Percentiles rank a stretch among this genome's conserved stretches.
phyloP scores from a whole-genome alignment of 495 filamentous ascomycete species.

The Zalerion maritima region DNA sequence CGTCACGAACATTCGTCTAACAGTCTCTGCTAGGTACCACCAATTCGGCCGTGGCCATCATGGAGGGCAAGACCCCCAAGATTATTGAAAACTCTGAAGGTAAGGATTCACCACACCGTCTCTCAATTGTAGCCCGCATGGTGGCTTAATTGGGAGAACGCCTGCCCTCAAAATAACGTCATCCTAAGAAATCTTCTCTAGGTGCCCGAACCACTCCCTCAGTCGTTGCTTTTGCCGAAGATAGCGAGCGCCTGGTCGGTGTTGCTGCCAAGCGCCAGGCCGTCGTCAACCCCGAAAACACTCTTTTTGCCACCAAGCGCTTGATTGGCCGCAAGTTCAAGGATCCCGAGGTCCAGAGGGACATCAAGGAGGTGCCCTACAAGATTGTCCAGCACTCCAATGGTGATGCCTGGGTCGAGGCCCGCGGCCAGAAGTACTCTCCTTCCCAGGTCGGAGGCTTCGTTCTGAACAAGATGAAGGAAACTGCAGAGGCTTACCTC shows the following conservation, averaged over 20 bases:
- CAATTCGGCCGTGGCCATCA: slow-evolving; percentile 93
- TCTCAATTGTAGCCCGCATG: slow-evolving; percentile 1
- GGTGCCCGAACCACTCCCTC: slow-evolving; percentile 94
- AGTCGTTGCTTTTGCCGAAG: slow-evolving; percentile 90
- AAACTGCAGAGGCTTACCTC: slow-evolving; percentile 85
- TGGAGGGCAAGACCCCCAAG: slow-evolving; percentile 89
- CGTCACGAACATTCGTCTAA: slow-evolving; percentile 13
- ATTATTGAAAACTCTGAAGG: slow-evolving; percentile 98
- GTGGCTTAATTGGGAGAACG: slow-evolving; percentile 6
- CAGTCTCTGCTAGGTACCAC: slow-evolving; percentile 55
- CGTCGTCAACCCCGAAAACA: slow-evolving; percentile 98
- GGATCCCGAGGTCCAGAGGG: slow-evolving; percentile 89
- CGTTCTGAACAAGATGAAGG: slow-evolving; percentile 96
- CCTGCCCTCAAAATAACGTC: slow-evolving; percentile 2
- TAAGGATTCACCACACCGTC: slow-evolving; percentile 23
- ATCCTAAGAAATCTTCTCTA: slow-evolving; percentile 15
- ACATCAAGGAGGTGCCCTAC: slow-evolving; percentile 97
- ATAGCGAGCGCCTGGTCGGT: slow-evolving; percentile 95
- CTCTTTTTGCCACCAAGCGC: slow-evolving; percentile 98
- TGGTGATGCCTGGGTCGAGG: slow-evolving; percentile 95
- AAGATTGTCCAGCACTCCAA: slow-evolving; percentile 98
- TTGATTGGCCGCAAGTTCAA: slow-evolving; percentile 98
- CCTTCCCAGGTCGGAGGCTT: slow-evolving; percentile 97
- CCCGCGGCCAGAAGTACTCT: slow-evolving; percentile 93
- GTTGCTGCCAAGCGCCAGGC: slow-evolving; percentile 98